Evolutionary conservation across 1,284 basidiomycete genomes (phyloP).

Genomic region (Prillingera fragicola): DNA sequence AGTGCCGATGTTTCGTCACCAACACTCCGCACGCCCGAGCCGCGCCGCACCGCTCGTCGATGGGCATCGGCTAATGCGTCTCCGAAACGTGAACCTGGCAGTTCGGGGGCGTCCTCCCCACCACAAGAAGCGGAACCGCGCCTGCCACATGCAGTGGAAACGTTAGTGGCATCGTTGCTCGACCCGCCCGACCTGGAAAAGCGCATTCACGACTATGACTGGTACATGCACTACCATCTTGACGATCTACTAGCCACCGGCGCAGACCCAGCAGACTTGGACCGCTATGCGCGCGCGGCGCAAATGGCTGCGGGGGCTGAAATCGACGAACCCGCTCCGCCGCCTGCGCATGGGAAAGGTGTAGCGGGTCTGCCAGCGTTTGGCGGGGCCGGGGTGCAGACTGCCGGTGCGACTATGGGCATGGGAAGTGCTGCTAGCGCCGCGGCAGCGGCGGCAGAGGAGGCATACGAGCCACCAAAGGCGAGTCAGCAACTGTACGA

Average conservation of each 20-base stretch:
- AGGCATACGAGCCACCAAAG: slow-evolving; percentile 17
- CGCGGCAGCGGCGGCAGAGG: too few relatives aligned
- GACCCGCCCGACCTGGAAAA: slow-evolving; percentile 51
- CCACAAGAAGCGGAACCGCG: neutral
- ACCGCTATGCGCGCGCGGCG: slow-evolving; percentile 44
- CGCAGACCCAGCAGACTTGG: slow-evolving; percentile 49
- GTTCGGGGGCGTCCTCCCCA: slow-evolving; percentile 5
- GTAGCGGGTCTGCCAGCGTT: too few relatives aligned
- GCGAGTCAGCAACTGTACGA: slow-evolving; percentile 25
- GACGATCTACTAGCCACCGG: slow-evolving; percentile 36
- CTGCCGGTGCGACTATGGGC: too few relatives aligned
- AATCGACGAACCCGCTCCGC: slow-evolving; percentile 20
- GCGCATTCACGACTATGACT: slow-evolving; percentile 68
- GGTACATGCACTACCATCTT: slow-evolving; percentile 53
- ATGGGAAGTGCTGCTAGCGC: too few relatives aligned
- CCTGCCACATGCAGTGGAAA: slow-evolving; percentile 50
- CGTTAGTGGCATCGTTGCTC: slow-evolving; percentile 60
- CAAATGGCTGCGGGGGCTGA: slow-evolving; percentile 38
- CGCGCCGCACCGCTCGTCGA: slow-evolving; percentile 34
- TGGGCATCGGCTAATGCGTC: slow-evolving; percentile 19
- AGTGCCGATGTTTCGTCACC: neutral
- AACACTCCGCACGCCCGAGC: neutral
- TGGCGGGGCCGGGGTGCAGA: too few relatives aligned
- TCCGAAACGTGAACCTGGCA: slow-evolving; percentile 1
- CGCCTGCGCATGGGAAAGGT: too few relatives aligned